Base-by-base conservation (phyloP, 768 basidiomycete genomes). In the Austroboletus eburneus region DNA sequence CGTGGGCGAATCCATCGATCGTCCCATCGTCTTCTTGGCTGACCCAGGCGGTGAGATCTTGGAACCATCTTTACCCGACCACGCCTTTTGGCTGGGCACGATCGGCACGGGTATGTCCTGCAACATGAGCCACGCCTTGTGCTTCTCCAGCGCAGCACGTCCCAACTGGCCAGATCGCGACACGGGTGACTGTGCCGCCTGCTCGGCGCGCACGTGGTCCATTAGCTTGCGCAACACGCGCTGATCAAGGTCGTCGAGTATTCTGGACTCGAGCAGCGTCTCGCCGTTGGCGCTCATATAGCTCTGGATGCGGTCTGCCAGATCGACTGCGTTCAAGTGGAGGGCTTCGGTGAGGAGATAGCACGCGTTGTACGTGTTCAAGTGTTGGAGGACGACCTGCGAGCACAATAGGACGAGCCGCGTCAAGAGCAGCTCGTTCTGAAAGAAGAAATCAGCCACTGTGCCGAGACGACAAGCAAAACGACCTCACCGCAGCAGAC, bases 391-490 rank as follows among this genome's bases (percentile, higher is more conserved):
- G 42, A 97, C 77, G 35, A 86, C 75, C 9, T 72, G 69, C 1
- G 93, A 94, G 68, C 93, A 96, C 21, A 95, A 68, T 2, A 89
- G 75, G 29, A 91, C 77, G 17, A 98, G 77, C 17, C 84, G 81
- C 58, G 90, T 89, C n/a, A 97, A 71, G 9, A 96, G 76, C 3
- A 98, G 69, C 66, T 98, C 92, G 52, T 87, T 93, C 86, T 94
- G 18, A 13, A 41, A 9, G 13, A 42, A 25, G 17, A 23, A n/a
- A n/a, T n/a, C n/a, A n/a, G n/a, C n/a, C n/a, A n/a, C n/a, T n/a
- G n/a, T n/a, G n/a, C 20, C 3, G 29, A 18, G 1, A 4, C 6
- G 9, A 3, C 0, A 9, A 33, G 7, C 5, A 3, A 39, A 33
- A 45, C 2, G 22, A 23, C 71, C 79, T 63, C 62, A 93, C 91